These are phyloP conservation scores for Suillus lakei DNA, from an alignment of 768 basidiomycete species.

Conservation along the genomic window DNA sequence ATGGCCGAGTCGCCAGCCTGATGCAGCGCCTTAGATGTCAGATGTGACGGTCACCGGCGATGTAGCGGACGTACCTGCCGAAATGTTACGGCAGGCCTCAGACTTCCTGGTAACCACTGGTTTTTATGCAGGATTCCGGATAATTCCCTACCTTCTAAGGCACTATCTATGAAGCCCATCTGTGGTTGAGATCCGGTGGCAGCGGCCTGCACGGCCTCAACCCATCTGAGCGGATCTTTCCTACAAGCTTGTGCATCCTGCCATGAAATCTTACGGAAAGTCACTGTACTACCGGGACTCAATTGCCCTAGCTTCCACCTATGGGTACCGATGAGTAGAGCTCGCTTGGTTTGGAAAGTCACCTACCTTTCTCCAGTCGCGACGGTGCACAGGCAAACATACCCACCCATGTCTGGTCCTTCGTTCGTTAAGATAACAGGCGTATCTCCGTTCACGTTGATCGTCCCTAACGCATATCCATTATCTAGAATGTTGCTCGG, in stretches of 20 bases:
- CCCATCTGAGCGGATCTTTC: slow-evolving; percentile 34
- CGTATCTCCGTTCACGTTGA: slow-evolving; percentile 73
- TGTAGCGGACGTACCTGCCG: slow-evolving; percentile 49
- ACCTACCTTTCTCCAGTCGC: slow-evolving; percentile 55
- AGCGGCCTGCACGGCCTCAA: slow-evolving; percentile 26
- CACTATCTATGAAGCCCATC: neutral
- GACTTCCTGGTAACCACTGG: slow-evolving; percentile 10
- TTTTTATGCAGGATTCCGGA: slow-evolving; percentile 19
- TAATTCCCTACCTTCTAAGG: neutral
- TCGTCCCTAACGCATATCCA: slow-evolving; percentile 55
- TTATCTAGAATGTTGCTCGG: slow-evolving; percentile 71
- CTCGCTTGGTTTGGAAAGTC: neutral
- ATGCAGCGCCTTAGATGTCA: neutral
- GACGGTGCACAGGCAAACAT: slow-evolving; percentile 60
- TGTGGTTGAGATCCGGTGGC: slow-evolving; percentile 1
- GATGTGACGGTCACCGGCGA: neutral
- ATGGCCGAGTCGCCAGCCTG: slow-evolving; percentile 70
- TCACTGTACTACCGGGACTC: slow-evolving; percentile 56
- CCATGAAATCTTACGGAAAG: slow-evolving; percentile 57
- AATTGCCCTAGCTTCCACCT: slow-evolving; percentile 77
- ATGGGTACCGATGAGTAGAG: neutral
- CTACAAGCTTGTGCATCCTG: slow-evolving; percentile 37
- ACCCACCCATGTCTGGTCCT: slow-evolving; percentile 68
- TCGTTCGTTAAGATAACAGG: slow-evolving; percentile 68
- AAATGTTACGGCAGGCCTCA: slow-evolving; percentile 46